Conservation (phyloP, 129 eudicot genomes). For the Smallanthus sonchifolius region DNA sequence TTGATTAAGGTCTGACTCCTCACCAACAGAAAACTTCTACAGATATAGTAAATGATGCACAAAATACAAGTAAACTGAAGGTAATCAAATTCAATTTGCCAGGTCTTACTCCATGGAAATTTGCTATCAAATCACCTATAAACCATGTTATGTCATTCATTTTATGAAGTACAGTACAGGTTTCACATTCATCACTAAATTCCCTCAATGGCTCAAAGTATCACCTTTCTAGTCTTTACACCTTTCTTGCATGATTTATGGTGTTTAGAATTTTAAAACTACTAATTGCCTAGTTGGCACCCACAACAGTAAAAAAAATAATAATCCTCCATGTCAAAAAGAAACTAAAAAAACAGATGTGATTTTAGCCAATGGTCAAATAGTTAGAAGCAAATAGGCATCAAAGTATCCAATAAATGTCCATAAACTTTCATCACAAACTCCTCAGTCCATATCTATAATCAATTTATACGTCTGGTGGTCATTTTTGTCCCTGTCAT, state of each 20-base stretch:
- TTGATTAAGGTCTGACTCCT: neutral
- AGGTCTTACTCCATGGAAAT: neutral
- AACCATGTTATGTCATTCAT: neutral
- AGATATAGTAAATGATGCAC: neutral
- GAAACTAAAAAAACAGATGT: neutral
- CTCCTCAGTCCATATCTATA: neutral
- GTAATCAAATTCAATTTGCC: neutral
- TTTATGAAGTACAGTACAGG: neutral
- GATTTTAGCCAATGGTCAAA: neutral
- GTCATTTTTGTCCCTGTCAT: neutral
- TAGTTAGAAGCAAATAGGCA: neutral
- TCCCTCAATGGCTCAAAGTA: no score
- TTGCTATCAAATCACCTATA: neutral
- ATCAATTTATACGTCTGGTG: neutral
- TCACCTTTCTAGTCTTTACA: neutral
- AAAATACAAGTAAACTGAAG: neutral
- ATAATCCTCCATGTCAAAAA: neutral
- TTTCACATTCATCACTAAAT: slow-evolving; percentile 6
- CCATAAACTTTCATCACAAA: neutral
- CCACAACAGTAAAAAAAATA: neutral
- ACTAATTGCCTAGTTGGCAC: neutral
- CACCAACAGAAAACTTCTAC: neutral
- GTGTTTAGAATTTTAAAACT: neutral
- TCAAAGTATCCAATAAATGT: neutral
- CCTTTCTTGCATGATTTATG: slow-evolving; percentile 1